Percentiles rank a stretch among this genome's conserved stretches.
phyloP scores from a whole-genome alignment of 306 rosid species.

The Dicorynia guianensis region DNA sequence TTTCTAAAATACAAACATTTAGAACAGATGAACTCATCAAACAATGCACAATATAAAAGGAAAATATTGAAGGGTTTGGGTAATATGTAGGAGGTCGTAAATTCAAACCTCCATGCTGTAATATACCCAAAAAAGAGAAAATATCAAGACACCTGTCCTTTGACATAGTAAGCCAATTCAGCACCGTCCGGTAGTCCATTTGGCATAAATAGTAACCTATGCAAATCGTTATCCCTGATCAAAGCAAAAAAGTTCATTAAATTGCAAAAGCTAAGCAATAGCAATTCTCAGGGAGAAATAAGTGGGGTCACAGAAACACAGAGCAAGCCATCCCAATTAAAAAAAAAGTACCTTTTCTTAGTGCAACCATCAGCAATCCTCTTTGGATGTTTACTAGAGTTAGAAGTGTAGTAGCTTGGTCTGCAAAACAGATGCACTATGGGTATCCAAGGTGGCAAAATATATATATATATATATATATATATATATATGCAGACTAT shows the following conservation, averaged over 20 bases:
- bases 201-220: constrained; percentile 91
- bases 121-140: constrained; percentile 28
- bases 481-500: neutral
- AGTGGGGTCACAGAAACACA: constrained; percentile 11
- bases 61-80: neutral
- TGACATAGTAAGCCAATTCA: constrained; percentile 92
- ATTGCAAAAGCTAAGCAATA: constrained; percentile 29
- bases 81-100: no score
- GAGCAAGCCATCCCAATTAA: constrained; percentile 32
- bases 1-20: constrained; percentile 58
- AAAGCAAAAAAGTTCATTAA: constrained; percentile 32
- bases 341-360: constrained; percentile 55
- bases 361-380: constrained; percentile 58
- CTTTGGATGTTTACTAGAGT: constrained; percentile 53
- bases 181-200: constrained; percentile 98
- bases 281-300: constrained; percentile 26
- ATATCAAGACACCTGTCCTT: constrained; percentile 78
- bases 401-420: constrained; percentile 52
- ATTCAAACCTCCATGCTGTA: no score
- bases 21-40: constrained; percentile 24
- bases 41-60: neutral
- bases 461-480: no score
- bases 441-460: constrained; percentile 31
- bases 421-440: constrained; percentile 51
- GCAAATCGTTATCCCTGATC: constrained; percentile 95